phyloP scores from a whole-genome alignment of 768 basidiomycete species.

The Lentinula detonsa region DNA sequence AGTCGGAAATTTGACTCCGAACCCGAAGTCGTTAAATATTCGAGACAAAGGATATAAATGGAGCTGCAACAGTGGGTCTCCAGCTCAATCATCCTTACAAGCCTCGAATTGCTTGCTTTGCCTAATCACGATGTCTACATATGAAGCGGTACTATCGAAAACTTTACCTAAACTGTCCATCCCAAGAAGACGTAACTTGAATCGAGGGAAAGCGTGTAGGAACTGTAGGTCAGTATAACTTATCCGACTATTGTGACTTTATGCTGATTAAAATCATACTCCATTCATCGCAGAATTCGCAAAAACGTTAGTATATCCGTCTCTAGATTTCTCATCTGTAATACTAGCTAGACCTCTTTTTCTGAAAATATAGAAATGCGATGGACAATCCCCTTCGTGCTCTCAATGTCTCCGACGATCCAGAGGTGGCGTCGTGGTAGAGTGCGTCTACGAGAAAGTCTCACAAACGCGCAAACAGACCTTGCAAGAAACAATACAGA shows the following conservation, averaged over 20 bases:
- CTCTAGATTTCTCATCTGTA: neutral
- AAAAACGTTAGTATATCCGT: neutral
- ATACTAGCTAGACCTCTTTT: neutral
- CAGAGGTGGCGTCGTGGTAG: slow-evolving; percentile 28
- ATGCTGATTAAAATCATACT: no score
- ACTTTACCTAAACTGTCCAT: no score
- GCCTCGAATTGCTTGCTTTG: no score
- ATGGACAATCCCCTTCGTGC: slow-evolving; percentile 32
- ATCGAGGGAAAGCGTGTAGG: neutral
- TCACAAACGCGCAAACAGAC: slow-evolving; percentile 23
- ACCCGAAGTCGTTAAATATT: no score
- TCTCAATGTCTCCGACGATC: slow-evolving; percentile 30
- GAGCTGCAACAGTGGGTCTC: no score
- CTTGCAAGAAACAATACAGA: slow-evolving; percentile 32
- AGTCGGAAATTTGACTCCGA: no score
- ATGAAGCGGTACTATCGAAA: no score
- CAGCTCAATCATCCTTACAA: no score
- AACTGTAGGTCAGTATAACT: neutral
- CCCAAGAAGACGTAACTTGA: neutral
- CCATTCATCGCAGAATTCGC: neutral
- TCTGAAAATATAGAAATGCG: slow-evolving; percentile 27
- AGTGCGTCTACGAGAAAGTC: slow-evolving; percentile 34
- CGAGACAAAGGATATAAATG: no score
- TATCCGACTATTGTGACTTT: no score
- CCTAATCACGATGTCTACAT: no score